These are phyloP conservation scores for Saccharomyces jurei DNA, from an alignment of 805 yeast species.

Conservation along the genomic window DNA sequence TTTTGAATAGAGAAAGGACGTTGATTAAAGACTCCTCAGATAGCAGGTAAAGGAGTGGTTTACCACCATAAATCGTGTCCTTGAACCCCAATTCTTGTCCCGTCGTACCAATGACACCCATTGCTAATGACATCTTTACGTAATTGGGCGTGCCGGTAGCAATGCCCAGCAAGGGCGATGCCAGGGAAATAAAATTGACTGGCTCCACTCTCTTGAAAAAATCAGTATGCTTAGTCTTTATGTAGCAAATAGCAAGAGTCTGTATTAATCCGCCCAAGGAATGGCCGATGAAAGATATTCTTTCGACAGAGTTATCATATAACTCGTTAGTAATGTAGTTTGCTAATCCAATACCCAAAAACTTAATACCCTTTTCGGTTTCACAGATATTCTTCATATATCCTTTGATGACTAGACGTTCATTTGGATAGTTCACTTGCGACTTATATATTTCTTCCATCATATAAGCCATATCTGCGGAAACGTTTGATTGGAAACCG, in stretches of 20 bases:
- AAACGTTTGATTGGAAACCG: slow-evolving; percentile 69
- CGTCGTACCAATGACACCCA: slow-evolving; percentile 73
- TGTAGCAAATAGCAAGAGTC: slow-evolving; percentile 68
- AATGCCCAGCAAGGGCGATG: slow-evolving; percentile 70
- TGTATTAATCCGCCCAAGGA: slow-evolving; percentile 75
- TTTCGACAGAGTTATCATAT: slow-evolving; percentile 37
- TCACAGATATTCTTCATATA: slow-evolving; percentile 64
- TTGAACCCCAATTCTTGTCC: slow-evolving; percentile 70
- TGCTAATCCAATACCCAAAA: slow-evolving; percentile 62
- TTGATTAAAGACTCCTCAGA: slow-evolving; percentile 57
- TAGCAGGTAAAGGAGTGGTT: slow-evolving; percentile 52
- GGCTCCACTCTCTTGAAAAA: slow-evolving; percentile 55
- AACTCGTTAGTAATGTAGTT: slow-evolving; percentile 49
- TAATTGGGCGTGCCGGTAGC: slow-evolving; percentile 71
- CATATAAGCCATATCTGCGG: slow-evolving; percentile 66
- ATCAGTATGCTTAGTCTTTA: slow-evolving; percentile 59
- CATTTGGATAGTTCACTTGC: slow-evolving; percentile 30
- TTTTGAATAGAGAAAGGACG: slow-evolving; percentile 45
- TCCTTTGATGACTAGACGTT: slow-evolving; percentile 54
- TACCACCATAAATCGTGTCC: slow-evolving; percentile 32
- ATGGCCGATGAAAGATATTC: slow-evolving; percentile 70
- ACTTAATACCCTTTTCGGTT: slow-evolving; percentile 72
- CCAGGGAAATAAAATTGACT: slow-evolving; percentile 63
- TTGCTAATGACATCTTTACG: slow-evolving; percentile 57
- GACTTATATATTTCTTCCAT: slow-evolving; percentile 58